Evolutionary conservation across 331 rosid species (phyloP).

Genomic region (Quercus phellos): DNA sequence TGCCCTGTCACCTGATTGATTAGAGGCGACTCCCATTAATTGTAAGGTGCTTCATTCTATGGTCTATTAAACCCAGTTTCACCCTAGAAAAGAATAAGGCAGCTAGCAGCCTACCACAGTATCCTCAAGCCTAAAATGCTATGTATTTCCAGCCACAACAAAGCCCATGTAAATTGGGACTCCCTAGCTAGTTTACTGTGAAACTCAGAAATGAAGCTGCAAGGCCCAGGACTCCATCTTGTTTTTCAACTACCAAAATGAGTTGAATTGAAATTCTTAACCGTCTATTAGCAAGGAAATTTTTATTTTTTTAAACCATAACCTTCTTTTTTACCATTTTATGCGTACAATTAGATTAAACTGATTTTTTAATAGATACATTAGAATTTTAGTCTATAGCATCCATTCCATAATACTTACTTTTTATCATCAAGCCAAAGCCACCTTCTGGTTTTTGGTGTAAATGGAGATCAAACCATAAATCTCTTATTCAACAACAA

Average conservation of each 20-base stretch:
- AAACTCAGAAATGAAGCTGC: too few relatives aligned
- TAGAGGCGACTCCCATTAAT: neutral
- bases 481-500: too few relatives aligned
- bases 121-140: neutral
- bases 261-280: too few relatives aligned
- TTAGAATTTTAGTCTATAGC: too few relatives aligned
- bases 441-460: too few relatives aligned
- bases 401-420: too few relatives aligned
- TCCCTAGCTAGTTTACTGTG: neutral
- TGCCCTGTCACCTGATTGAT: neutral
- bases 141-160: neutral
- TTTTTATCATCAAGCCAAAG: too few relatives aligned
- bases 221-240: too few relatives aligned
- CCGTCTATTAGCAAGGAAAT: too few relatives aligned
- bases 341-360: neutral
- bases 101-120: too few relatives aligned
- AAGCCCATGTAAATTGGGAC: neutral
- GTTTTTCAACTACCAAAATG: too few relatives aligned
- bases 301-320: too few relatives aligned
- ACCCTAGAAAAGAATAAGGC: neutral
- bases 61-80: neutral
- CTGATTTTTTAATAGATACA: neutral
- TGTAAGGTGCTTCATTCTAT: neutral
- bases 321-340: neutral
- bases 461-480: fast-evolving